Percentiles rank a stretch among this genome's conserved stretches.
These are phyloP conservation scores for Suillus subalutaceus DNA, from an alignment of 768 basidiomycete genomes.

Conservation along the genomic window DNA sequence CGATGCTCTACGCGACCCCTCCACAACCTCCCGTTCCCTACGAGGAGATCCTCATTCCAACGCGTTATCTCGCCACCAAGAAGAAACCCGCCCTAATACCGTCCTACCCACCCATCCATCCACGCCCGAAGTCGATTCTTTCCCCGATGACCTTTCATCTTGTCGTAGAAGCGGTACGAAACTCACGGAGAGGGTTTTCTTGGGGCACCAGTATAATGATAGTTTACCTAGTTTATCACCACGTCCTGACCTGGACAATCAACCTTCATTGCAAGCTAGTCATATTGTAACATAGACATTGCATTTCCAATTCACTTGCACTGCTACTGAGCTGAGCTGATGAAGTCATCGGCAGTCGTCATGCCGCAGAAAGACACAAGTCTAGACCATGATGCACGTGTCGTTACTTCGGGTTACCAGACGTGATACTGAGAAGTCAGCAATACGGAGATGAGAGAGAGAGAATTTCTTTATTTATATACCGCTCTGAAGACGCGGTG, in stretches of 20 bases:
- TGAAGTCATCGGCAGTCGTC: neutral
- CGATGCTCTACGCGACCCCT: conserved; percentile 10
- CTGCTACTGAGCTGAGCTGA: neutral
- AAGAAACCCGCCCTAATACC: conserved; percentile 8
- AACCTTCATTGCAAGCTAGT: conserved; percentile 13
- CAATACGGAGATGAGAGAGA: too few relatives aligned
- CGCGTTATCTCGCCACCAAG: conserved; percentile 1
- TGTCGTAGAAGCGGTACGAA: conserved; percentile 5
- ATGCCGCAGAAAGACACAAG: neutral
- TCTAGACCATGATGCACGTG: too few relatives aligned
- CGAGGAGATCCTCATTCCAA: neutral
- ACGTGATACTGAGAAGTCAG: too few relatives aligned
- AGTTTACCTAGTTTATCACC: conserved; percentile 4
- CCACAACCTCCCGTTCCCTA: neutral
- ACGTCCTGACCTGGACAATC: conserved; percentile 12
- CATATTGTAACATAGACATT: conserved; percentile 11
- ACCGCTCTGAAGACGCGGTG: too few relatives aligned
- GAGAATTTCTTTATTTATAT: too few relatives aligned
- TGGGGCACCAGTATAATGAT: conserved; percentile 15
- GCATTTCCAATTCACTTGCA: neutral
- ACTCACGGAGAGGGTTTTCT: neutral
- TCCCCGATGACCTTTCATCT: neutral
- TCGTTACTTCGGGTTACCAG: too few relatives aligned
- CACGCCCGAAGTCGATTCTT: neutral
- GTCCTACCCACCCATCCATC: neutral